A percentile compares a stretch with the other conserved stretches of the same genome.
phyloP scores from a whole-genome alignment of 164 flowering plant genomes.

The Liquidambar formosana region DNA sequence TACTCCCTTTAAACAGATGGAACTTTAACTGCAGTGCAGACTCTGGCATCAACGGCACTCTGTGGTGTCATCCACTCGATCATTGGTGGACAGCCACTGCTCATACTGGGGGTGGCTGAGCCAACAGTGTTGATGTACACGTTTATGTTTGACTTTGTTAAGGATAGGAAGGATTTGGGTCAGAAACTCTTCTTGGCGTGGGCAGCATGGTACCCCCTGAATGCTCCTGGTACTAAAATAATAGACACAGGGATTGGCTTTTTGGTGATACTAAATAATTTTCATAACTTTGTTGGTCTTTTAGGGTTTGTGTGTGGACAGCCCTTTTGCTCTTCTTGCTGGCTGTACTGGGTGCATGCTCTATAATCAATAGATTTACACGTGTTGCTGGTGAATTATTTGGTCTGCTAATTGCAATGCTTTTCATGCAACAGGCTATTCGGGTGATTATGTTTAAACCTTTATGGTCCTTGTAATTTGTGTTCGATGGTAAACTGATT shows the following conservation, averaged over 20 bases:
- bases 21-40: slow-evolving; percentile 85
- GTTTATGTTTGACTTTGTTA: slow-evolving; percentile 88
- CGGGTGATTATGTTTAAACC: slow-evolving; percentile 44
- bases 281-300: slow-evolving; percentile 12
- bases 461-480: background rate
- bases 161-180: slow-evolving; percentile 83
- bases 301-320: slow-evolving; percentile 98
- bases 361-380: slow-evolving; percentile 90
- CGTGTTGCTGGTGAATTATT: slow-evolving; percentile 95
- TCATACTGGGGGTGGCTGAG: slow-evolving; percentile 98
- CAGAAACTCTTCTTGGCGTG: slow-evolving; percentile 79
- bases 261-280: background rate
- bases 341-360: slow-evolving; percentile 88
- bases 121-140: slow-evolving; percentile 98
- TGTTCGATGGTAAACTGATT: background rate
- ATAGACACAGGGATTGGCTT: slow-evolving; percentile 4
- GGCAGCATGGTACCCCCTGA: slow-evolving; percentile 79
- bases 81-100: slow-evolving; percentile 96
- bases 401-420: slow-evolving; percentile 96
- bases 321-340: slow-evolving; percentile 82
- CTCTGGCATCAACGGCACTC: slow-evolving; percentile 90
- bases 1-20: slow-evolving; percentile 58
- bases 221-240: background rate
- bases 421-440: slow-evolving; percentile 97
- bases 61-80: slow-evolving; percentile 96